A percentile compares a stretch with the other conserved stretches of the same genome.
These are phyloP conservation scores for Nigrograna mackinnonii DNA, from an alignment of 2,329 filamentous ascomycete species.

Conservation along the genomic window DNA sequence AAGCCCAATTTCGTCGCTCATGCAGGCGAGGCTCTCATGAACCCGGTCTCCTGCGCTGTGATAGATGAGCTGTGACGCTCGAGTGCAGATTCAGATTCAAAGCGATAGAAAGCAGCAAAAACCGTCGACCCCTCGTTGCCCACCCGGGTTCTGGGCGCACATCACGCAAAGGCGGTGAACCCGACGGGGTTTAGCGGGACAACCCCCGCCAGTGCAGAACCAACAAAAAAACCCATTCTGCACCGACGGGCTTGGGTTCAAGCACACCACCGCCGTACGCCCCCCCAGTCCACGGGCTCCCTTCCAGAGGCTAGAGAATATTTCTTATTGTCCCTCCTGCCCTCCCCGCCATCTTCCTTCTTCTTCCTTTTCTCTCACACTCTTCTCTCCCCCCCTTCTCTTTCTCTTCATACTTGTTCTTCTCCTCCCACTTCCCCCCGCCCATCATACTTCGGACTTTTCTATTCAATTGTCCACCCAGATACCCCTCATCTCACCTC, in stretches of 20 bases:
- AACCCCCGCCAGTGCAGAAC: conserved; percentile 24
- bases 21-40: too few relatives aligned
- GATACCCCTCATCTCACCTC: conserved; percentile 3
- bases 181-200: conserved; percentile 8
- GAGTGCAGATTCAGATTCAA: too few relatives aligned
- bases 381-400: conserved; percentile 13
- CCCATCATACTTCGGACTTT: conserved; percentile 7
- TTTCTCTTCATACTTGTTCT: conserved; percentile 9
- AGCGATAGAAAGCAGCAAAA: too few relatives aligned
- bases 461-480: conserved; percentile 3
- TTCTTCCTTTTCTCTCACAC: conserved; percentile 9
- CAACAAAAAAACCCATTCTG: conserved; percentile 24
- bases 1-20: too few relatives aligned
- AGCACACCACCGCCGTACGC: conserved; percentile 36
- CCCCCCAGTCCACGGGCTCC: neutral
- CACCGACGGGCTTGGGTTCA: too few relatives aligned
- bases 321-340: too few relatives aligned
- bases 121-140: too few relatives aligned
- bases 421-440: conserved; percentile 1
- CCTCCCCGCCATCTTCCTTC: conserved; percentile 4
- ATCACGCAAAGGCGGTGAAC: conserved; percentile 11
- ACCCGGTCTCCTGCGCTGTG: too few relatives aligned
- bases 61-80: too few relatives aligned
- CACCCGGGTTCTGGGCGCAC: too few relatives aligned
- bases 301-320: neutral